Evolutionary conservation across 495 filamentous ascomycete genomes (phyloP).

Genomic region (Aspergillus haitiensis): DNA sequence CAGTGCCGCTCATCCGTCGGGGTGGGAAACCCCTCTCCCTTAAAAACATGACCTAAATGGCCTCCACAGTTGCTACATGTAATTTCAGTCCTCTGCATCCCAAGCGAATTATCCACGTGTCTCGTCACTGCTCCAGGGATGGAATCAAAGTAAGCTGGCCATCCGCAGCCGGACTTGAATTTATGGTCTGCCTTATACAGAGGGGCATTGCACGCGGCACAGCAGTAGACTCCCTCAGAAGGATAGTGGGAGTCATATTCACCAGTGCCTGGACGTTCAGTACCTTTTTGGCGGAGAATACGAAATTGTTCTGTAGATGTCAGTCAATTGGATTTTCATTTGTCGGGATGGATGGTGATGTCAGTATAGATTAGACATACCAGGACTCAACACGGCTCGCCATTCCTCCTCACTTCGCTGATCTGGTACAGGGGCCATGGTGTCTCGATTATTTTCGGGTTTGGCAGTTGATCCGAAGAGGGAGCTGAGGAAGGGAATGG

Average conservation of each 20-base stretch:
- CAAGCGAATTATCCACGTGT: constrained; percentile 71
- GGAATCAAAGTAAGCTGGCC: constrained; percentile 96
- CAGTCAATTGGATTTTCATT: constrained; percentile 3
- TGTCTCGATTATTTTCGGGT: constrained; percentile 40
- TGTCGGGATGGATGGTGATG: background rate
- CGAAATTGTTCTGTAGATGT: constrained; percentile 80
- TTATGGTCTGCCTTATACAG: constrained; percentile 90
- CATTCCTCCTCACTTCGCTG: constrained; percentile 81
- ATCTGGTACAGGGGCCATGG: constrained; percentile 78
- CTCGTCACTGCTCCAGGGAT: constrained; percentile 85
- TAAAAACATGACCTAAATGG: constrained; percentile 96
- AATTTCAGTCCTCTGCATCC: constrained; percentile 90
- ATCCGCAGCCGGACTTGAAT: constrained; percentile 94
- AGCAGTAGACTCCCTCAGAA: constrained; percentile 73
- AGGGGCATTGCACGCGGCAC: constrained; percentile 81
- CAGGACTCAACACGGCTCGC: constrained; percentile 76
- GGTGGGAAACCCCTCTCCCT: constrained; percentile 86
- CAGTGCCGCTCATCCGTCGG: constrained; percentile 97
- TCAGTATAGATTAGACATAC: constrained; percentile 39
- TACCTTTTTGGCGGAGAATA: constrained; percentile 86
- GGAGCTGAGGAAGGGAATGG: constrained; percentile 74
- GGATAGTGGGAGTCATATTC: constrained; percentile 85
- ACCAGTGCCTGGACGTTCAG: constrained; percentile 75
- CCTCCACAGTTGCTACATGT: constrained; percentile 91
- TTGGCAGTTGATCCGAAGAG: constrained; percentile 66